Evolutionary conservation across 352 stramenopile species (phyloP).

Genomic region (Phytophthora palmivora): DNA sequence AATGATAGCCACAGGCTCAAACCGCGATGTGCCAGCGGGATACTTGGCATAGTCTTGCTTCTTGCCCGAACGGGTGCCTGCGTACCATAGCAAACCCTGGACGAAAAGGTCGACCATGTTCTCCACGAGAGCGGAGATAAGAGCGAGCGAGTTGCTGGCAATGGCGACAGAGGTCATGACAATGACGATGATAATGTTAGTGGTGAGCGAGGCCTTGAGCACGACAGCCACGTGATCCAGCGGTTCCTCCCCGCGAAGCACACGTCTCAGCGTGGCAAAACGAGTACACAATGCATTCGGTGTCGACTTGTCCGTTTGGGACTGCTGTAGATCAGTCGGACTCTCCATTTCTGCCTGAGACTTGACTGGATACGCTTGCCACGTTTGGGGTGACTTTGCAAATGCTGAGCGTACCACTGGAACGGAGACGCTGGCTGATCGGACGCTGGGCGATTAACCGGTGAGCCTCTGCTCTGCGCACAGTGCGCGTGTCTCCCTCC

Average conservation of each 20-base stretch:
- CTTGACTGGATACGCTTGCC: conserved; percentile 6
- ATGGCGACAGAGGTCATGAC: conserved; percentile 76
- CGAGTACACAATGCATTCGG: conserved; percentile 7
- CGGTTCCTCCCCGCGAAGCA: conserved; percentile 49
- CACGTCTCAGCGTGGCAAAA: conserved; percentile 16
- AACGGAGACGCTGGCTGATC: neutral
- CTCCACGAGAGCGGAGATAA: conserved; percentile 92
- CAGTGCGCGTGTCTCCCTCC: conserved; percentile 16
- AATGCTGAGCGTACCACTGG: conserved; percentile 13
- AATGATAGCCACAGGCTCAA: conserved; percentile 94
- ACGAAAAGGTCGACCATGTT: conserved; percentile 94
- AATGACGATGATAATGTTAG: conserved; percentile 74
- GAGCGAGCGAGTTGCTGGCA: conserved; percentile 84
- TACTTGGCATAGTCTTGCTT: conserved; percentile 91
- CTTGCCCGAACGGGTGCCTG: conserved; percentile 80
- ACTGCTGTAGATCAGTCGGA: conserved; percentile 13
- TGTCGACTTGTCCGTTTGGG: conserved; percentile 6
- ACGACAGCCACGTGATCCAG: conserved; percentile 64
- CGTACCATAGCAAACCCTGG: conserved; percentile 91
- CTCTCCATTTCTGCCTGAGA: conserved; percentile 25
- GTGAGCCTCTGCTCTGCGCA: neutral
- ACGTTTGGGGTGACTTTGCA: neutral
- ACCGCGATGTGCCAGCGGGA: conserved; percentile 88
- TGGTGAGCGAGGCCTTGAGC: conserved; percentile 63
- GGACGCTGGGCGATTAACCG: conserved; percentile 20